These are phyloP conservation scores for Astrephomene gubernaculifera DNA, from an alignment of 139 green algal species.

Conservation along the genomic window DNA sequence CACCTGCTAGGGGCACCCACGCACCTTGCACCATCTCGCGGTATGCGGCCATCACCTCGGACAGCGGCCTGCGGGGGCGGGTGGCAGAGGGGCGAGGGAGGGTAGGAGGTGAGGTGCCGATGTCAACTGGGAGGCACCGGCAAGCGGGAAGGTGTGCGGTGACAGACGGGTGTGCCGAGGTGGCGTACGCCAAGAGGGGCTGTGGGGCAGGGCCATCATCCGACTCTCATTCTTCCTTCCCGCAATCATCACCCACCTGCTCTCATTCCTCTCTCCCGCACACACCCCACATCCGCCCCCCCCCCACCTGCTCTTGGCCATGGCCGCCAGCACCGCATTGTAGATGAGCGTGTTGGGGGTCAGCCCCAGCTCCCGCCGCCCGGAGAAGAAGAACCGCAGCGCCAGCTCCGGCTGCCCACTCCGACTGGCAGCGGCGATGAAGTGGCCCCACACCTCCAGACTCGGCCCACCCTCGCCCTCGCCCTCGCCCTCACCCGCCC, in stretches of 20 bases:
- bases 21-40: constrained; percentile 35
- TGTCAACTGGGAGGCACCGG: too few species aligned
- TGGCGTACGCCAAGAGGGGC: too few species aligned
- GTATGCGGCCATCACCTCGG: constrained; percentile 49
- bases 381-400: constrained; percentile 36
- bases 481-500: not conserved
- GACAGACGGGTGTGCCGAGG: too few species aligned
- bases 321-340: constrained; percentile 53
- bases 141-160: too few species aligned
- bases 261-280: not conserved
- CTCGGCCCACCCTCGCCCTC: not conserved
- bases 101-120: too few species aligned
- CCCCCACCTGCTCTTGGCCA: constrained; percentile 14
- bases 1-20: too few species aligned
- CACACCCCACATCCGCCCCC: not conserved
- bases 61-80: not conserved
- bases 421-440: constrained; percentile 50
- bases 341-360: constrained; percentile 11
- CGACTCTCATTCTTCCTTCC: too few species aligned
- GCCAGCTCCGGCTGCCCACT: constrained; percentile 50
- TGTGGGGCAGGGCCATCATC: too few species aligned
- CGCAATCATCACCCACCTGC: too few species aligned
- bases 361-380: constrained; percentile 4
- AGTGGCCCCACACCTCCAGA: constrained; percentile 47
- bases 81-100: not conserved